Evolutionary conservation across 805 yeast species (phyloP), one percentile per base, ranked within the genome.

Genomic region (Tetrapisispora nanseiensis): DNA sequence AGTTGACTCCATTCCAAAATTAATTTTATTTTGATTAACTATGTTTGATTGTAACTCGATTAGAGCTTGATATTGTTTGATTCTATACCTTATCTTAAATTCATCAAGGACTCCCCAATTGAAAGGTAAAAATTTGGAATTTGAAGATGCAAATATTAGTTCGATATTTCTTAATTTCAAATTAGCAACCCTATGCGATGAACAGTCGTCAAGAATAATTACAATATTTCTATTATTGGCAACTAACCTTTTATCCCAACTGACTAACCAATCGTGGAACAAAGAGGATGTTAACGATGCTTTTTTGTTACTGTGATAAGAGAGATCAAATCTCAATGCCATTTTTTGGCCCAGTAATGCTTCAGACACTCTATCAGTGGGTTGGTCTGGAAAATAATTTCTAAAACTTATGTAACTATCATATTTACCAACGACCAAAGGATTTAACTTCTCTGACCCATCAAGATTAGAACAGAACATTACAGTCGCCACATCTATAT

Each of bases 61-160:
- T 27, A 68, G 49, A 1, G 62, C 61, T 31, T 62, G 61, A 47
- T 77, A 79, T 47, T 79, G 84, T 45, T 73, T 77, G 6, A 74
- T 62, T 43, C 85, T 67, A 50, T 73, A 79, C 37, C 74, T 61
- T 12, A 76, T 67, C 51, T 76, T 76, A 53, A 79, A 75, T 50
- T 79, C 84, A 44, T 75, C 76, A 32, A 74, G 66, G 4, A 78
- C 74, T 3, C 85, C 85, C 70, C 78, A 76, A 45, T 70, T 74
- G 67, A 77, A 76, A 7, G 84, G 84, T 27, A 76, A 56, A 51
- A 74, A 76, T 49, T 70, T 61, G 9, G 67, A 57, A 29, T 53
- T 57, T 23, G 68, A 56, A 0, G 70, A 59, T 0, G 70, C 67
- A 43, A 62, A 70, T 7, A 69, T 51, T 31, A 71, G 50, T 26